A percentile compares a stretch with the other conserved stretches of the same genome.
These are phyloP conservation scores for Spathaspora passalidarum DNA, from an alignment of 805 yeast genomes.

Conservation along the genomic window DNA sequence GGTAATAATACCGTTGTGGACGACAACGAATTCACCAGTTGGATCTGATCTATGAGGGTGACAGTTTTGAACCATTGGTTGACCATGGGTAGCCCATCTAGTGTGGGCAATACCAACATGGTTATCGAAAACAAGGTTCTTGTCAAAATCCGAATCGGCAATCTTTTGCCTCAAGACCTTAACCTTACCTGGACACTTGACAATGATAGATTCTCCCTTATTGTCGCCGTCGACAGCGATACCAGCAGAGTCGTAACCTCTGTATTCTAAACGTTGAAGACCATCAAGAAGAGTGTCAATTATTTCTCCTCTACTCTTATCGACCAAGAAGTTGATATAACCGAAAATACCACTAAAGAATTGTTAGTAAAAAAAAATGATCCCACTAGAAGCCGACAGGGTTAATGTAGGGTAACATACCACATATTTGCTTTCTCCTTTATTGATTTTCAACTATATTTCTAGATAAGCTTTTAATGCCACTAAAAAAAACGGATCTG, in stretches of 20 bases:
- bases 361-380: conserved; percentile 2
- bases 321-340: conserved; percentile 92
- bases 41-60: conserved; percentile 95
- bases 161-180: conserved; percentile 70
- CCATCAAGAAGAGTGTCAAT: conserved; percentile 87
- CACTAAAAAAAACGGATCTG: no score
- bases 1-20: conserved; percentile 98
- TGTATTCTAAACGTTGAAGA: conserved; percentile 80
- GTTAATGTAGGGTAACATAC: conserved; percentile 4
- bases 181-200: conserved; percentile 91
- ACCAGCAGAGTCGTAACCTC: conserved; percentile 98
- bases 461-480: neutral
- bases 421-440: conserved; percentile 5
- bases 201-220: conserved; percentile 62
- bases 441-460: neutral
- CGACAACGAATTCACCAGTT: conserved; percentile 80
- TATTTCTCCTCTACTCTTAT: conserved; percentile 88
- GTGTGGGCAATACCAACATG: conserved; percentile 99
- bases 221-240: conserved; percentile 86
- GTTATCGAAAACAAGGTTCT: conserved; percentile 64
- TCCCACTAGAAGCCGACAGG: neutral
- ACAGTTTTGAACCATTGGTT: conserved; percentile 79
- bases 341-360: conserved; percentile 92
- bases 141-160: conserved; percentile 47
- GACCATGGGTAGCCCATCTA: conserved; percentile 99